Percentiles rank a stretch among this genome's conserved stretches.
Evolutionary conservation across 768 basidiomycete genomes (phyloP).

Genomic region (Suillus tomentosus): DNA sequence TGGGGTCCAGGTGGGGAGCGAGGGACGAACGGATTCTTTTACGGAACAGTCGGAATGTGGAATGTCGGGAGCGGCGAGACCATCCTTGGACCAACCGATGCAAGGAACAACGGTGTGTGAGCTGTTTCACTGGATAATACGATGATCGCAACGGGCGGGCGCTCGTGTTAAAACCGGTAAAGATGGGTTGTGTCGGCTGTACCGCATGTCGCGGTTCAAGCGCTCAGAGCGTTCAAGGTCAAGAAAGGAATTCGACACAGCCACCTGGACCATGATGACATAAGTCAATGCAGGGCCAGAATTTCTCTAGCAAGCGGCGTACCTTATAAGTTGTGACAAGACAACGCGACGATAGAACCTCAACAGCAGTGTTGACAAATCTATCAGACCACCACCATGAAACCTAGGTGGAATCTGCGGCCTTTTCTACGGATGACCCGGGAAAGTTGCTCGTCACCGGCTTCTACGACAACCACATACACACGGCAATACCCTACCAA

Average conservation of each 20-base stretch:
- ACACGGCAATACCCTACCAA: background rate
- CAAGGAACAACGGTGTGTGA: background rate
- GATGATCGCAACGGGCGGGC: background rate
- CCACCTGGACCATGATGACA: background rate
- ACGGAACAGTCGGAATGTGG: background rate
- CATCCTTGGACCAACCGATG: background rate
- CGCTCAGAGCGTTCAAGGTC: background rate
- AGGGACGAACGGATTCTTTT: background rate
- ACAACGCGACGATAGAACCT: background rate
- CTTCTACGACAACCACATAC: background rate
- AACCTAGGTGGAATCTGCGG: background rate
- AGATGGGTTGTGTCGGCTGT: no score
- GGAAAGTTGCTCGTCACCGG: background rate
- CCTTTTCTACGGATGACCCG: background rate
- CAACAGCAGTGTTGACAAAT: background rate
- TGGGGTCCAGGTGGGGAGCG: background rate
- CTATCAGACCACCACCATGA: background rate
- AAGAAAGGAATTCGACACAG: background rate
- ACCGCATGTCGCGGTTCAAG: no score
- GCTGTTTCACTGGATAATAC: background rate
- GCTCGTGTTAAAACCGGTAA: background rate
- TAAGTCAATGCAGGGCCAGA: background rate
- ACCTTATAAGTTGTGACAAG: background rate
- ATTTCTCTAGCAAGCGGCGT: no score
- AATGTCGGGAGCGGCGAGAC: background rate